Evolutionary conservation across 1,284 basidiomycete genomes (phyloP).

Genomic region (Tilletia caries): DNA sequence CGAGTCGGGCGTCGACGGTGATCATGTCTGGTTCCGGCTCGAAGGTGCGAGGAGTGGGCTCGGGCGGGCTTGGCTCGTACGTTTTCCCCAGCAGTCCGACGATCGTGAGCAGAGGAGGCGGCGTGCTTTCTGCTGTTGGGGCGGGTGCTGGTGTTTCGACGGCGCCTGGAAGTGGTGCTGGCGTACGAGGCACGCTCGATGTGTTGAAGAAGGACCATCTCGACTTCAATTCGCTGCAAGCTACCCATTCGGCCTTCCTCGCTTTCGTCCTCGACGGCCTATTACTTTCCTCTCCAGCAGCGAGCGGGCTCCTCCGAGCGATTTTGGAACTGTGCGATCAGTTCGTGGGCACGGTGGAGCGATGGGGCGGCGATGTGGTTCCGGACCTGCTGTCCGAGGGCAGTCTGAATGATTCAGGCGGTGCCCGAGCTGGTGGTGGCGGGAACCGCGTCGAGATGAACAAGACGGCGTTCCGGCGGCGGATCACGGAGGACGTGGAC

Average conservation of each 20-base stretch:
- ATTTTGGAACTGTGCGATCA: slow-evolving; percentile 77
- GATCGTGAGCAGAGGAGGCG: neutral
- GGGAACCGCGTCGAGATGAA: slow-evolving; percentile 18
- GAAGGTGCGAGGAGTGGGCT: too few relatives aligned
- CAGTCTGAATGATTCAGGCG: slow-evolving; percentile 59
- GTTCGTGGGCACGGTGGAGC: slow-evolving; percentile 71
- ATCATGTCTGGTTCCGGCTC: too few relatives aligned
- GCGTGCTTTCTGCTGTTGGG: neutral
- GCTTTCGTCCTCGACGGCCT: slow-evolving; percentile 75
- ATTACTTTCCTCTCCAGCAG: slow-evolving; percentile 65
- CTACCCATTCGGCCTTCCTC: slow-evolving; percentile 74
- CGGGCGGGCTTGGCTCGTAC: too few relatives aligned
- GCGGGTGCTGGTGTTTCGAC: neutral
- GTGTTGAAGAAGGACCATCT: slow-evolving; percentile 10
- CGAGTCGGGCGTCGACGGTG: too few relatives aligned
- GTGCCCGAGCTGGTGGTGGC: slow-evolving; percentile 61
- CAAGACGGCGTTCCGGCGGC: too few relatives aligned
- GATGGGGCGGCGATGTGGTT: slow-evolving; percentile 87
- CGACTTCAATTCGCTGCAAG: slow-evolving; percentile 79
- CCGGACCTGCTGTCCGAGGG: slow-evolving; percentile 77
- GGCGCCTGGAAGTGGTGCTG: too few relatives aligned
- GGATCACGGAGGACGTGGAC: slow-evolving; percentile 58
- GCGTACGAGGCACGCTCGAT: too few relatives aligned
- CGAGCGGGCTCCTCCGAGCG: slow-evolving; percentile 64
- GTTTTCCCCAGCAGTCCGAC: neutral